phyloP scores from a whole-genome alignment of 805 yeast species.

The Wickerhamiella azyma region DNA sequence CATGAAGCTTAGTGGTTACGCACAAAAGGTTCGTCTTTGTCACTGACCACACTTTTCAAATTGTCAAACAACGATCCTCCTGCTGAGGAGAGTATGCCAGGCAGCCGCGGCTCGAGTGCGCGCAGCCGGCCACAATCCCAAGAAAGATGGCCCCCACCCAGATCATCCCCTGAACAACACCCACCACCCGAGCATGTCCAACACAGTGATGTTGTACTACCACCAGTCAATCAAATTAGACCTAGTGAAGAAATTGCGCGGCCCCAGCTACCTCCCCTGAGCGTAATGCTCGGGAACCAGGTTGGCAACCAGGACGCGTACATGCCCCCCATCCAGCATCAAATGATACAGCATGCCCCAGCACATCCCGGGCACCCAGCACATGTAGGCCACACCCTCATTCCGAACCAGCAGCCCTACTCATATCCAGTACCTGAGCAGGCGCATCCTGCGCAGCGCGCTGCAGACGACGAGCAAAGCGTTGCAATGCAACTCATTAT shows the following conservation, averaged over 20 bases:
- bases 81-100: background rate
- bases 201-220: background rate
- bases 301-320: background rate
- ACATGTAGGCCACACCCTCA: background rate
- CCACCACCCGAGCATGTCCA: background rate
- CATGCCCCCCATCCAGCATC: background rate
- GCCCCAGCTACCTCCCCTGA: background rate
- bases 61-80: background rate
- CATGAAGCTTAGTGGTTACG: slow-evolving; percentile 7
- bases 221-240: background rate
- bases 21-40: background rate
- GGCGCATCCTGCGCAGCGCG: background rate
- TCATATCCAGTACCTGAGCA: background rate
- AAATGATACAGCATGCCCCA: background rate
- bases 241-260: background rate
- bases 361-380: background rate
- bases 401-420: background rate
- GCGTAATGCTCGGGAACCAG: background rate
- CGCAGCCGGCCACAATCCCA: background rate
- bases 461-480: slow-evolving; percentile 4
- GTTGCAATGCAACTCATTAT: slow-evolving; percentile 8
- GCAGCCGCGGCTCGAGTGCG: background rate
- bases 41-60: background rate
- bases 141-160: background rate
- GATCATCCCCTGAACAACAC: background rate